Base-by-base conservation (phyloP, 257 asterid species). In the Thymus quinquecostatus region DNA sequence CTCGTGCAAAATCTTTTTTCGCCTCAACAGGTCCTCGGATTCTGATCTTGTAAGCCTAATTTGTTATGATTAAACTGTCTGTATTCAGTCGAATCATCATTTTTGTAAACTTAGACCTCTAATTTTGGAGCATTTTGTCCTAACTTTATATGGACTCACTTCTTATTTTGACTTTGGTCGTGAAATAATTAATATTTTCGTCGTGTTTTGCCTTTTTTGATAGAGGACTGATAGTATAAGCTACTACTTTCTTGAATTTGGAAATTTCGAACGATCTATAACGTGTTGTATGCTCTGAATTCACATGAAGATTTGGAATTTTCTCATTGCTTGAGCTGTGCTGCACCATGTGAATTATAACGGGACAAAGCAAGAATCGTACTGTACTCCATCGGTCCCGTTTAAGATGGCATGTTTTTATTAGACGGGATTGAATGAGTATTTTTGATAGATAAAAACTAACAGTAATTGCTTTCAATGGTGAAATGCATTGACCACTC, bases 41-140 rank as follows among this genome's bases (percentile, higher is more conserved):
- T 59, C 73, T 69, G 49, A 47, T 69, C 66, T 65, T 77, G 80
- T 82, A 57, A 68, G 54, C 71, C 66, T 77, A 73, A 67, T 68
- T 54, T 71, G 64, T 68, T 32, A 54, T 59, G 49, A 3, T 8
- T 7, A 3, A 49, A 11, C 30, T 27, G 53, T 72, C 10, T 73
- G 69, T 73, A 48, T 29, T 65, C 72, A 67, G 64, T 59, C 12
- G 58, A 50, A 29, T 54, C 65, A 53, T 47, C 70, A 55, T 56
- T 70, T 77, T 73, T 74, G 78, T 60, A 72, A 59, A 34, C 49
- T 64, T 4, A 40, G 69, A 68, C 44, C 53, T 66, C 27, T 21
- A 1, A 43, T 21, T 63, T 43, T 28, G 68, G 53, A 41, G 28
- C 29, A 33, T 34, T 38, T 38, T 38, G 41, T 38, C 41, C 41